Base-by-base conservation (phyloP, 495 filamentous ascomycete species). In the Tuber indicum region DNA sequence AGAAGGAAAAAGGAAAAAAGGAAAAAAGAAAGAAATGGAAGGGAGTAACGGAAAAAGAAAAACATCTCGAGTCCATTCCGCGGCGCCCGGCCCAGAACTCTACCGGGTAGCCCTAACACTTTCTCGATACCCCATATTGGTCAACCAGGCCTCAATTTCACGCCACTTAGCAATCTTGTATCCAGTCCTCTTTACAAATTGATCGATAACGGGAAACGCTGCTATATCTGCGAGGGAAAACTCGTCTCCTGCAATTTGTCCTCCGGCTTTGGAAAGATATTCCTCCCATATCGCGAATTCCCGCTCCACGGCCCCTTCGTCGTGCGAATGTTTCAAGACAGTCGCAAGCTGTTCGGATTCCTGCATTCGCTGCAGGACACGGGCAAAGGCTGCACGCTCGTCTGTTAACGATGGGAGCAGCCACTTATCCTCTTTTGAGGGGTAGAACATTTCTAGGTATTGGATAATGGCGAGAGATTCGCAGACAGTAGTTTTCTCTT, bases 381-480 rank as follows among this genome's bases (percentile, higher is more conserved):
- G 39, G 23, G 78, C 82, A 49, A 79, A 83, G 69, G 75, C 41
- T 17, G 76, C 72, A 42, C 82, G 72, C 42, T 83, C 81, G 39
- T 83, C 75, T 14, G 69, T 21, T 1, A 74, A 75, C 36, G 74
- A 77, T 9, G 80, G 80, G 21, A 81, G 79, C 2, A 81, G 73
- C 21, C 76, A 81, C 23, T 79, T 75, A 10, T 69, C 73, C 8
- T 81, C 79, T 19, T 74, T 46, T 52, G 79, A 83, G 41, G 79
- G 73, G 76, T 85, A 83, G 58, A 82, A 86, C 46, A 83, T 84
- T 73, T 88, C 86, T 7, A 87, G 75, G 74, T 87, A 85, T 36
- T 85, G 79, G 42, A 88, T 69, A 8, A 88, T 86, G 1, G 86
- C 80, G 4, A 87, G 70, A 0, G 82, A 77, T 62, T 81, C 79